Conservation (phyloP, 495 filamentous ascomycete genomes). For the Thermothielavioides terrestris region DNA sequence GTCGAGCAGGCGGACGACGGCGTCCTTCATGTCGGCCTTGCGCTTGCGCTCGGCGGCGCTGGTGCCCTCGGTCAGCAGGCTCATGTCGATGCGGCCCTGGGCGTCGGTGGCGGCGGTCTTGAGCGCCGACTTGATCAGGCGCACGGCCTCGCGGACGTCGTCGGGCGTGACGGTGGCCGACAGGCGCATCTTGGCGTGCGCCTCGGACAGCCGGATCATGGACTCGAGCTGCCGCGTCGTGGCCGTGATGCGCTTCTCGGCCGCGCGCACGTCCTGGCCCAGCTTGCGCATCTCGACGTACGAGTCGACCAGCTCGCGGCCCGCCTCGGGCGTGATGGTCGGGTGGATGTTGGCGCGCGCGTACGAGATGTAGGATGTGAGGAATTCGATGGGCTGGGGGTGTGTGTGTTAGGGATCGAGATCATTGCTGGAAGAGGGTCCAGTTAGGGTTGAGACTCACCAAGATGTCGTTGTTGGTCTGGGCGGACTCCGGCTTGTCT, state of each 20-base stretch:
- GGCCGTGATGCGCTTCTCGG: slow-evolving; percentile 93
- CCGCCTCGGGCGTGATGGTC: slow-evolving; percentile 64
- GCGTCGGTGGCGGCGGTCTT: slow-evolving; percentile 94
- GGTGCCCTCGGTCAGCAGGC: slow-evolving; percentile 83
- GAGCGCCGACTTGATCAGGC: slow-evolving; percentile 86
- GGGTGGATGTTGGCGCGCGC: slow-evolving; percentile 83
- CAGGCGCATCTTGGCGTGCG: slow-evolving; percentile 95
- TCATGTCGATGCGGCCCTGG: slow-evolving; percentile 95
- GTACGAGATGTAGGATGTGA: slow-evolving; percentile 96
- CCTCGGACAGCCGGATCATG: slow-evolving; percentile 94
- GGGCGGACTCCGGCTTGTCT: slow-evolving; percentile 83
- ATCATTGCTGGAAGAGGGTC: neutral
- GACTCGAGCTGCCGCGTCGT: slow-evolving; percentile 93
- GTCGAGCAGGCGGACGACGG: slow-evolving; percentile 63
- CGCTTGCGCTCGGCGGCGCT: slow-evolving; percentile 72
- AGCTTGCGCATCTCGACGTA: slow-evolving; percentile 97
- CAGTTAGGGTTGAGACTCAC: slow-evolving; percentile 42
- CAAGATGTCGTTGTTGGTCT: slow-evolving; percentile 56
- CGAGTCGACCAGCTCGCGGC: slow-evolving; percentile 66
- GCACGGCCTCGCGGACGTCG: slow-evolving; percentile 86
- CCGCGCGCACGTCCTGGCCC: slow-evolving; percentile 85
- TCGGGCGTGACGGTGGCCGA: slow-evolving; percentile 61
- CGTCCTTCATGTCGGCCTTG: slow-evolving; percentile 77
- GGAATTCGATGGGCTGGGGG: slow-evolving; percentile 75
- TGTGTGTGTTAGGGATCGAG: slow-evolving; percentile 16